A percentile compares a stretch with the other conserved stretches of the same genome.
Evolutionary conservation across 176 grass and related monocot species (phyloP).

Genomic region (Avena eriantha): DNA sequence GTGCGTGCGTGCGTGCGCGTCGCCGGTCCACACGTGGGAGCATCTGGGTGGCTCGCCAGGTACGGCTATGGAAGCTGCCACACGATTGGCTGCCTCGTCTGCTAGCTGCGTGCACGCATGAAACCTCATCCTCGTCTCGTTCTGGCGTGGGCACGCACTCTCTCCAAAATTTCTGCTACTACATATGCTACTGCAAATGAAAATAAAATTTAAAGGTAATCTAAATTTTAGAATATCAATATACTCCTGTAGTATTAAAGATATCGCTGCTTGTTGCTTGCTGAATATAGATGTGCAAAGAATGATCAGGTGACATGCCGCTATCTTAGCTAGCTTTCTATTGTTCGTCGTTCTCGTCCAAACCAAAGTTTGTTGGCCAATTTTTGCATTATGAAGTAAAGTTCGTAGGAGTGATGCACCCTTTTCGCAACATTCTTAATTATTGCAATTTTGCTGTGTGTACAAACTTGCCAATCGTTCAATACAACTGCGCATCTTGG

Average conservation of each 20-base stretch:
- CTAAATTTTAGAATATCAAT: too few relatives aligned
- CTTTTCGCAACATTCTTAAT: conserved; percentile 39
- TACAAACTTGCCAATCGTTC: not conserved
- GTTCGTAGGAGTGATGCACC: conserved; percentile 3
- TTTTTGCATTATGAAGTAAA: not conserved
- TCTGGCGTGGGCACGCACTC: not conserved
- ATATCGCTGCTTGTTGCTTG: not conserved
- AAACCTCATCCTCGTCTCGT: not conserved
- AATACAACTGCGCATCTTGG: not conserved
- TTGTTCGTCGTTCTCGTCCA: conserved; percentile 1
- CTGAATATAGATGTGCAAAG: not conserved
- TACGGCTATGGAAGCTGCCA: conserved; percentile 43
- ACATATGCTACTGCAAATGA: not conserved
- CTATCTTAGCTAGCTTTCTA: not conserved
- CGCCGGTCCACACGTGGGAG: conserved; percentile 50
- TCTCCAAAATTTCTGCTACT: not conserved
- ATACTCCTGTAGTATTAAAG: not conserved
- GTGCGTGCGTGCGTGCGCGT: conserved; percentile 12
- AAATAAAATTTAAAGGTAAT: not conserved
- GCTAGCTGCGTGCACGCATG: not conserved
- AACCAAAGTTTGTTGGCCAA: conserved; percentile 10
- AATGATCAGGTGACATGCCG: not conserved
- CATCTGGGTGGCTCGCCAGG: conserved; percentile 16
- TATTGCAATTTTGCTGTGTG: conserved; percentile 31
- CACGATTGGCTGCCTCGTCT: conserved; percentile 10